Base-by-base conservation (phyloP, 1,139 yeast species). In the Suhomyces wounanorum region DNA sequence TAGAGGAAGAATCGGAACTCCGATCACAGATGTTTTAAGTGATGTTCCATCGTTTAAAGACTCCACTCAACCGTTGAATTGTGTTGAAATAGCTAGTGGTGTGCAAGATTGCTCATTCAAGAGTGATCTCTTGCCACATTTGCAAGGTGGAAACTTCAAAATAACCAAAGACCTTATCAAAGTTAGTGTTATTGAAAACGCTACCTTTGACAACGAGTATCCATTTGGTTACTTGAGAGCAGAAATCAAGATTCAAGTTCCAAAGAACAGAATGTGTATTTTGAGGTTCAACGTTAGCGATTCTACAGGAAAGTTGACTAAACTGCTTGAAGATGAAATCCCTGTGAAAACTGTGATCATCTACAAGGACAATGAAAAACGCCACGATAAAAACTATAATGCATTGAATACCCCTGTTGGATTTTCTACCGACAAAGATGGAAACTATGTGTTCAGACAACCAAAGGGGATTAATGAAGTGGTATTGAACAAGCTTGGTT, bases 171-270 rank as follows among this genome's bases (percentile, higher is more conserved):
- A 65, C 9, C 71, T 73, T 45, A 58, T 66, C 5, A 79, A 80
- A 23, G 65, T 87, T 7, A 75, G 80, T 26, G 72, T 85, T 9
- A 55, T 84, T 47, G 74, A 73, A 40, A 78, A 83, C 57, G 71
- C 83, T 0, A 77, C 82, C 41, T 70, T 76, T 8, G 64, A 65
- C 36, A 59, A 59, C 21, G 67, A 68, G 43, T 78, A 81, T 17
- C 85, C 85, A 26, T 86, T 82, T 64, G 88, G 89, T 0, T 87
- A 91, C 45, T 75, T 85, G 53, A 77, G 78, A 30, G 91, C 89
- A 0, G 85, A 85, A 53, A 60, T 89, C 39, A 68, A 68, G 50
- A 80, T 89, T 47, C 71, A 73, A 42, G 89, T 82, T 1, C 77
- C 78, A 18, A 82, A 84, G 39, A 85, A 84, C 63, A 78, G 95